Percentiles rank a stretch among this genome's conserved stretches.
phyloP scores from a whole-genome alignment of 2,329 filamentous ascomycete genomes.

The Botrytis deweyae region DNA sequence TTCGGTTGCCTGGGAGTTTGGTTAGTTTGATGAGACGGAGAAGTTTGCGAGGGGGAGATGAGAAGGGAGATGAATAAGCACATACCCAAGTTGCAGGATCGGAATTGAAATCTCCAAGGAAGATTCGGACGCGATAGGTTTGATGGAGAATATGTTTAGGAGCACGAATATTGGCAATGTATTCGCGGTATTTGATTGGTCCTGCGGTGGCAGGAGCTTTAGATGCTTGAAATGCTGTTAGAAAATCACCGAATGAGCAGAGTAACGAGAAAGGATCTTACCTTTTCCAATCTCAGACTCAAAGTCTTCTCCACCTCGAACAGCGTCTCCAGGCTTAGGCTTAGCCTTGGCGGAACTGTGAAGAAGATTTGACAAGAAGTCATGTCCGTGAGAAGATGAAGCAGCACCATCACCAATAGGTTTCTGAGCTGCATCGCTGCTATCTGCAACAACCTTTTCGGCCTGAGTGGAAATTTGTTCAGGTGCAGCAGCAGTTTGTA shows the following conservation, averaged over 20 bases:
- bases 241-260: not conserved
- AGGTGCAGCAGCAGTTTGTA: not conserved
- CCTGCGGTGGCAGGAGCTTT: not conserved
- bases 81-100: constrained; percentile 36
- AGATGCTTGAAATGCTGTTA: not conserved
- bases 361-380: not conserved
- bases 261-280: not conserved
- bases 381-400: not conserved
- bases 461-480: not conserved
- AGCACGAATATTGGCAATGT: constrained; percentile 41
- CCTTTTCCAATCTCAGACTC: constrained; percentile 33
- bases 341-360: not conserved
- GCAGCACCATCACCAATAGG: not conserved
- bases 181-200: constrained; percentile 37
- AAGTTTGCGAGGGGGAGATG: not conserved
- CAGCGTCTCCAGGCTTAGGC: not conserved
- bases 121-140: constrained; percentile 42
- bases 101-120: constrained; percentile 40
- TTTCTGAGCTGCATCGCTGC: constrained; percentile 7
- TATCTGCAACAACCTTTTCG: not conserved
- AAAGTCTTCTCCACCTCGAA: constrained; percentile 26
- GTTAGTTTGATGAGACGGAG: not conserved
- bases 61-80: constrained; percentile 22
- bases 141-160: constrained; percentile 40
- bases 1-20: not conserved